Conservation (phyloP, 2,329 filamentous ascomycete species). For the Ophiostoma himal-ulmi region DNA sequence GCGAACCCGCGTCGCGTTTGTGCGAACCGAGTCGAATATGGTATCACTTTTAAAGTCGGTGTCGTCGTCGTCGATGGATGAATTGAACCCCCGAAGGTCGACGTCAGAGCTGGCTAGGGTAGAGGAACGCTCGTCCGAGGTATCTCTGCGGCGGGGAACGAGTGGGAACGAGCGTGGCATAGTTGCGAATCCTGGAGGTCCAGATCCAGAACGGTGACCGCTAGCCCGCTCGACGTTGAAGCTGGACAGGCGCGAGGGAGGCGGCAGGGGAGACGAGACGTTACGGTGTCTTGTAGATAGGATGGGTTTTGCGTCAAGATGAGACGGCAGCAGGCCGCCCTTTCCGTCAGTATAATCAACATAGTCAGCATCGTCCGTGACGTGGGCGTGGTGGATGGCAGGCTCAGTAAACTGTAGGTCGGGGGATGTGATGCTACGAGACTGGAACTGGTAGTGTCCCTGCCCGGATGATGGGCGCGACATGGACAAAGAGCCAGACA, state of each 20-base stretch:
- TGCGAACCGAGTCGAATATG: constrained; percentile 70
- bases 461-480: constrained; percentile 25
- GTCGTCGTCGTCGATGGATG: constrained; percentile 64
- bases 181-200: constrained; percentile 21
- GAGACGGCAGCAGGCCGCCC: constrained; percentile 17
- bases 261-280: constrained; percentile 51
- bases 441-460: constrained; percentile 15
- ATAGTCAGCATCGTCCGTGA: not conserved
- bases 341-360: constrained; percentile 16
- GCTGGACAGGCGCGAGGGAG: constrained; percentile 48
- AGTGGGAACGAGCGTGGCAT: constrained; percentile 28
- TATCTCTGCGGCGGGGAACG: constrained; percentile 39
- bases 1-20: constrained; percentile 58
- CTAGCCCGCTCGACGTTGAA: constrained; percentile 46
- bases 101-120: constrained; percentile 63
- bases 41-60: constrained; percentile 74
- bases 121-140: constrained; percentile 50
- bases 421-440: constrained; percentile 42
- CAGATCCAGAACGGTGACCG: constrained; percentile 1
- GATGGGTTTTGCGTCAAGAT: constrained; percentile 14
- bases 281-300: constrained; percentile 37
- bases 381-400: not conserved
- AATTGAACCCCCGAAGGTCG: constrained; percentile 58
- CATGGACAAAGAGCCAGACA: constrained; percentile 13
- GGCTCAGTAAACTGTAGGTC: constrained; percentile 26